Percentiles rank a stretch among this genome's conserved stretches.
These are phyloP conservation scores for Hydnomerulius pinastri DNA, from an alignment of 768 basidiomycete species.

Conservation along the genomic window DNA sequence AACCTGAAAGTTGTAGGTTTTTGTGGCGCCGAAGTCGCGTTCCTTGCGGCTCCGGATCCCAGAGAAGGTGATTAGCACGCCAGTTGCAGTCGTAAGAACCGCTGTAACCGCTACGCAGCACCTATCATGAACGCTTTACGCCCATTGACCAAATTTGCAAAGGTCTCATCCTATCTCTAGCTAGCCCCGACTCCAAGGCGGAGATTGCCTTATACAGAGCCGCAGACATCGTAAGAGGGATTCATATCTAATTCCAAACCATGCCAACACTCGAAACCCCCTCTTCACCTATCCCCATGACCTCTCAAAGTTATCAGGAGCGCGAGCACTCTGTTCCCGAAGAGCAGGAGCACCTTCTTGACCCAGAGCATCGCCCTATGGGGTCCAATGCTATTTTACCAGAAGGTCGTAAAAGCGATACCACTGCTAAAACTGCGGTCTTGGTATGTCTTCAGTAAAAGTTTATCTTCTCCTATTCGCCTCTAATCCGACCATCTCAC, in stretches of 20 bases:
- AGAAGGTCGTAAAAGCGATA: constrained; percentile 43
- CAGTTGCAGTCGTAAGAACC: not conserved
- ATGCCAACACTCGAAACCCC: not conserved
- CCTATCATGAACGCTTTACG: not conserved
- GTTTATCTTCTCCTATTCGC: not conserved
- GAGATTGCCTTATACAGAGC: not conserved
- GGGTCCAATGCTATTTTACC: constrained; percentile 28
- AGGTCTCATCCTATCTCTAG: not conserved
- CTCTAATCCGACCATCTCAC: not conserved
- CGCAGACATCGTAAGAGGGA: not conserved
- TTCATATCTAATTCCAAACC: not conserved
- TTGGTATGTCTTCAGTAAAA: constrained; percentile 34
- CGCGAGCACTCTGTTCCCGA: not conserved
- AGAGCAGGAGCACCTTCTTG: constrained; percentile 20
- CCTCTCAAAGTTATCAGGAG: not conserved
- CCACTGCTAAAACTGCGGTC: constrained; percentile 32
- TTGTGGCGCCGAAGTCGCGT: too few species aligned
- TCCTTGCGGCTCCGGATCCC: too few species aligned
- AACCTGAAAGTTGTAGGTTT: too few species aligned
- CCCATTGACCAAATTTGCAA: not conserved
- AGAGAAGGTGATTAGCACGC: too few species aligned
- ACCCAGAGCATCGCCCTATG: constrained; percentile 15
- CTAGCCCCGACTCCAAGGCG: not conserved
- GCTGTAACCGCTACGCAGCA: not conserved
- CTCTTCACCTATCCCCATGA: not conserved